Conservation (phyloP, 257 asterid genomes). For the Solanum pennellii region DNA sequence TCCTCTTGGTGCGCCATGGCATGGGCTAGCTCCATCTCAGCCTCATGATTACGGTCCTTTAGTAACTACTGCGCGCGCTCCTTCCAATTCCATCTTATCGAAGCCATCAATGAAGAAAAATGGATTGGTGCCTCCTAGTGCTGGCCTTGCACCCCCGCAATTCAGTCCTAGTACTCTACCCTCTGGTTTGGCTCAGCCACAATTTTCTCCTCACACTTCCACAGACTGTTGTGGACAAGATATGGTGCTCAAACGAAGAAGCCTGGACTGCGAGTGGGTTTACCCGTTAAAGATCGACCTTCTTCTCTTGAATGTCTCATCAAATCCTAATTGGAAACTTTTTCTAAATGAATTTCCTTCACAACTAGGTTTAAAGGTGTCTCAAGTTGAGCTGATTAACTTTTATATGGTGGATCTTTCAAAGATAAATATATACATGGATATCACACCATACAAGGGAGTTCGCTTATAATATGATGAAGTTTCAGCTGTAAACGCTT, state of each 20-base stretch:
- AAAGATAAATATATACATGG: conserved; percentile 90
- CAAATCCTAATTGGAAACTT: conserved; percentile 69
- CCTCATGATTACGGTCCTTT: conserved; percentile 52
- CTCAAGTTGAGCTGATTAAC: conserved; percentile 90
- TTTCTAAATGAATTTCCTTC: conserved; percentile 72
- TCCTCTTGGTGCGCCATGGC: conserved; percentile 31
- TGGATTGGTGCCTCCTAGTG: conserved; percentile 25
- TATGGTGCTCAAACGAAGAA: conserved; percentile 67
- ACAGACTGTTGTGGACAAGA: conserved; percentile 87
- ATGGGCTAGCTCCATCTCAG: conserved; percentile 16
- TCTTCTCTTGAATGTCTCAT: conserved; percentile 72
- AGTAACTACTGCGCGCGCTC: conserved; percentile 38
- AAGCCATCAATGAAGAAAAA: conserved; percentile 45
- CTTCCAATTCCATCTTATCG: conserved; percentile 38
- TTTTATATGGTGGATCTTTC: conserved; percentile 66
- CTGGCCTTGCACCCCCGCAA: conserved; percentile 44
- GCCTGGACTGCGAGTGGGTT: conserved; percentile 71
- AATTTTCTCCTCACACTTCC: conserved; percentile 69
- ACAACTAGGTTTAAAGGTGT: conserved; percentile 45
- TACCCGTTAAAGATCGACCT: conserved; percentile 83
- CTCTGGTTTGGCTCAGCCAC: conserved; percentile 74
- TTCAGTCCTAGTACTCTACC: conserved; percentile 47
- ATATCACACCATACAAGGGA: conserved; percentile 66
- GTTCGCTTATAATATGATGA: conserved; percentile 56
- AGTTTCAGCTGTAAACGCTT: conserved; percentile 55